phyloP scores from a whole-genome alignment of 345 rosid genomes.

The Dipteronia sinensis region DNA sequence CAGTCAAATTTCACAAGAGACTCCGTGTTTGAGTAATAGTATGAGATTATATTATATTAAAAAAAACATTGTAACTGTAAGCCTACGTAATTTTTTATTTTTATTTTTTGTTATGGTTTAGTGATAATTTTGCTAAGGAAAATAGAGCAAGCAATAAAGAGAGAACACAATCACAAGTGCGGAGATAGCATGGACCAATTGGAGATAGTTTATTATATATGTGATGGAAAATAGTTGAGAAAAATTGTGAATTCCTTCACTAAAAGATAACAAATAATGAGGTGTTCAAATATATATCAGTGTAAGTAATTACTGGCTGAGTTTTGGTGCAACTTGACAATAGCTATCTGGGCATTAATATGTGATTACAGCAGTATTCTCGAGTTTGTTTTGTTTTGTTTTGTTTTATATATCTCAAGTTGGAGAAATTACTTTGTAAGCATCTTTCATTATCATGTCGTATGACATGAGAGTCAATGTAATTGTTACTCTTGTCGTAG shows the following conservation, averaged over 20 bases:
- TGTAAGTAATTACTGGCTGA: not conserved
- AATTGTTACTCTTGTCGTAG: too few relatives aligned
- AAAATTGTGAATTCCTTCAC: not conserved
- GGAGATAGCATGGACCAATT: not conserved
- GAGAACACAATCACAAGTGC: not conserved
- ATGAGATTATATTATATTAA: too few relatives aligned
- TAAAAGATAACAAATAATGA: not conserved
- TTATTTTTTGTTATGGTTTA: not conserved
- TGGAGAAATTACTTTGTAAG: not conserved
- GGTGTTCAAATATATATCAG: not conserved
- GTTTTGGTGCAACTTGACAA: not conserved
- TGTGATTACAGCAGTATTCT: not conserved
- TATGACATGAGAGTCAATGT: too few relatives aligned
- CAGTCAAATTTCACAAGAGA: too few relatives aligned
- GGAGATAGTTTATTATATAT: not conserved
- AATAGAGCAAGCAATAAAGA: not conserved
- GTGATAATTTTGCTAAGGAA: not conserved
- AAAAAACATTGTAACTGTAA: not conserved
- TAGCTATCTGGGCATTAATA: not conserved
- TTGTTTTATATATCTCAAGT: too few relatives aligned
- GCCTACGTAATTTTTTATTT: too few relatives aligned
- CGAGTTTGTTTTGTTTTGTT: not conserved
- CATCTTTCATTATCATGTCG: too few relatives aligned
- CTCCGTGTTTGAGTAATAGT: too few relatives aligned
- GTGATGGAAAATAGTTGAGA: not conserved